Evolutionary conservation across 768 basidiomycete species (phyloP).

Genomic region (Panaeolus cyanescens): DNA sequence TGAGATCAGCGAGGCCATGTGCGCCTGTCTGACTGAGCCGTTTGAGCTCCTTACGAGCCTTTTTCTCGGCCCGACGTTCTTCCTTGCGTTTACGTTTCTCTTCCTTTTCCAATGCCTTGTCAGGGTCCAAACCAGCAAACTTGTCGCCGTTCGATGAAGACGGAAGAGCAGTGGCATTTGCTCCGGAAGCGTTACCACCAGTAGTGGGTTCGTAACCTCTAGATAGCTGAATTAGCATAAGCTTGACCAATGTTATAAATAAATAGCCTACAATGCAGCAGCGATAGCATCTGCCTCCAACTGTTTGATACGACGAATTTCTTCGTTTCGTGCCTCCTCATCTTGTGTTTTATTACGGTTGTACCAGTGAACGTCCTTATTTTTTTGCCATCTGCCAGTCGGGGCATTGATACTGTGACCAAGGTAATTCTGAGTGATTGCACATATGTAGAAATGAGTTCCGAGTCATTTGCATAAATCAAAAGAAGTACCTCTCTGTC

Average conservation of each 20-base stretch:
- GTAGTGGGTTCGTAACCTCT: slow-evolving; percentile 74
- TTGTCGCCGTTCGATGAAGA: slow-evolving; percentile 20
- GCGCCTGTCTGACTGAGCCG: slow-evolving; percentile 34
- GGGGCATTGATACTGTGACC: slow-evolving; percentile 96
- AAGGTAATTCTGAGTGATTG: slow-evolving; percentile 77
- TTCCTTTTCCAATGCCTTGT: slow-evolving; percentile 33
- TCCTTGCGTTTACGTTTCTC: slow-evolving; percentile 49
- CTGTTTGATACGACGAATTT: slow-evolving; percentile 83
- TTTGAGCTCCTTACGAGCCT: slow-evolving; percentile 54
- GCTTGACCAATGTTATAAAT: not conserved
- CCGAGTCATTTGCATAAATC: not conserved
- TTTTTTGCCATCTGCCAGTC: slow-evolving; percentile 96
- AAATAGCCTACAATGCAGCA: slow-evolving; percentile 59
- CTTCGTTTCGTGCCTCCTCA: slow-evolving; percentile 60
- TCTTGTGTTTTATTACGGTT: slow-evolving; percentile 55
- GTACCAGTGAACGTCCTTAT: slow-evolving; percentile 98
- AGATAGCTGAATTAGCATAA: slow-evolving; percentile 7
- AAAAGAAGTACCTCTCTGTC: slow-evolving; percentile 73
- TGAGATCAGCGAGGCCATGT: slow-evolving; percentile 22
- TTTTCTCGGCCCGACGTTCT: slow-evolving; percentile 59
- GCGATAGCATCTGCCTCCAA: slow-evolving; percentile 87
- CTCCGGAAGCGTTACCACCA: slow-evolving; percentile 17
- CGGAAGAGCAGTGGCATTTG: slow-evolving; percentile 23
- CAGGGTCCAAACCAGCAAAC: slow-evolving; percentile 24
- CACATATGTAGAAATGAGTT: not conserved